Evolutionary conservation across 768 basidiomycete genomes (phyloP).

Genomic region (Myochromella boudieri): DNA sequence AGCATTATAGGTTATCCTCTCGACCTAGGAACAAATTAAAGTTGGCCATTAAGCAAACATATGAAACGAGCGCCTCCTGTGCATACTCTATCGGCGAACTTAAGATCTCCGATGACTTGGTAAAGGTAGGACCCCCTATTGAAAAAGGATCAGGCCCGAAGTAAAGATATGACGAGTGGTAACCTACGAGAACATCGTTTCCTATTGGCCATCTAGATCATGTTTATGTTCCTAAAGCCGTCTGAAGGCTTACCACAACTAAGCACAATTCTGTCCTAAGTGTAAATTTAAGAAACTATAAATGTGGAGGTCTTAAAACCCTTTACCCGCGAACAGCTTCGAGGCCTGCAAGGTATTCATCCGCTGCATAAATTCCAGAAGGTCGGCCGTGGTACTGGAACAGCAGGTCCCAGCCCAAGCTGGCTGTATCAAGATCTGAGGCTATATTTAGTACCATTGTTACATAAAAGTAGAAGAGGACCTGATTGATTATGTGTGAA

Average conservation of each 20-base stretch:
- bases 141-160: too few species aligned
- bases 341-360: conserved; percentile 56
- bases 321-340: conserved; percentile 52
- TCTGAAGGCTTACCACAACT: conserved; percentile 40
- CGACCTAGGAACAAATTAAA: conserved; percentile 29
- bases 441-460: background rate
- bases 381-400: conserved; percentile 61
- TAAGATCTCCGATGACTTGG: conserved; percentile 51
- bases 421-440: conserved; percentile 48
- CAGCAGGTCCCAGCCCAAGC: conserved; percentile 52
- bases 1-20: conserved; percentile 49
- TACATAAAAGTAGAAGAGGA: conserved; percentile 15
- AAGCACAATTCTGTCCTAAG: conserved; percentile 53
- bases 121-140: conserved; percentile 52
- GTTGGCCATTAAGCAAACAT: too few species aligned
- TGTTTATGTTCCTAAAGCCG: background rate
- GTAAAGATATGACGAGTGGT: too few species aligned
- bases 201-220: conserved; percentile 26
- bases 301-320: background rate
- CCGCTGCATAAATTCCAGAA: conserved; percentile 54
- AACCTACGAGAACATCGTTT: conserved; percentile 61
- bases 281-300: background rate
- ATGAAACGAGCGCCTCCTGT: background rate
- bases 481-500: conserved; percentile 60
- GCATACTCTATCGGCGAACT: conserved; percentile 21